Conservation (phyloP, 495 filamentous ascomycete species). For the Penicillium pulvis region DNA sequence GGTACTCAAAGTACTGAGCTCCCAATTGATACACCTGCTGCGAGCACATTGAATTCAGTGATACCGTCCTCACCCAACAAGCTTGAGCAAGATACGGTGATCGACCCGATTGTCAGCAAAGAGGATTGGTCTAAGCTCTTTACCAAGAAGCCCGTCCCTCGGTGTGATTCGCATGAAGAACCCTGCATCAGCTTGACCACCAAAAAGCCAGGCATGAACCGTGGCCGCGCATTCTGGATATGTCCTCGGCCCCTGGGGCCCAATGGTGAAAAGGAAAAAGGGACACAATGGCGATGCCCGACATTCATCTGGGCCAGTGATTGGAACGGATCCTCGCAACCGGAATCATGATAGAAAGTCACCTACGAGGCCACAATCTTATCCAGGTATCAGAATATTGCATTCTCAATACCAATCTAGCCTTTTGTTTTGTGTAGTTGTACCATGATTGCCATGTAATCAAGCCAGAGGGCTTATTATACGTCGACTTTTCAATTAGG, state of each 20-base stretch:
- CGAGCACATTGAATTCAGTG: not conserved
- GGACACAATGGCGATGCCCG: slow-evolving; percentile 79
- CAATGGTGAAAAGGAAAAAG: slow-evolving; percentile 76
- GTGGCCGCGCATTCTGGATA: slow-evolving; percentile 84
- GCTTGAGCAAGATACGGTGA: slow-evolving; percentile 38
- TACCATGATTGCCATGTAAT: not conserved
- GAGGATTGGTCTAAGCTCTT: slow-evolving; percentile 88
- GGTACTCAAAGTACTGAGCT: not conserved
- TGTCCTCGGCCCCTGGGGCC: slow-evolving; percentile 82
- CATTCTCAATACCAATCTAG: not conserved
- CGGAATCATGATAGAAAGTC: slow-evolving; percentile 7
- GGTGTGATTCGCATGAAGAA: slow-evolving; percentile 82
- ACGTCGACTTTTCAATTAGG: no score
- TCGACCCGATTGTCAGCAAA: slow-evolving; percentile 73
- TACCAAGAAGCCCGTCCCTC: slow-evolving; percentile 69
- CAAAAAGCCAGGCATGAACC: slow-evolving; percentile 85
- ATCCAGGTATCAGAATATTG: not conserved
- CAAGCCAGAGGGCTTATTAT: no score
- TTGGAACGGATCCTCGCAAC: slow-evolving; percentile 55
- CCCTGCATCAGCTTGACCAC: slow-evolving; percentile 78
- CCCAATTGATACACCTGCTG: not conserved
- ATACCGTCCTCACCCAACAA: not conserved
- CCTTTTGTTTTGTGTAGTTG: not conserved
- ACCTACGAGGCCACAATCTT: not conserved
- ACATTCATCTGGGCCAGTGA: slow-evolving; percentile 94